Evolutionary conservation across 495 filamentous ascomycete genomes (phyloP).

Genomic region (Aspergillus sparsus): DNA sequence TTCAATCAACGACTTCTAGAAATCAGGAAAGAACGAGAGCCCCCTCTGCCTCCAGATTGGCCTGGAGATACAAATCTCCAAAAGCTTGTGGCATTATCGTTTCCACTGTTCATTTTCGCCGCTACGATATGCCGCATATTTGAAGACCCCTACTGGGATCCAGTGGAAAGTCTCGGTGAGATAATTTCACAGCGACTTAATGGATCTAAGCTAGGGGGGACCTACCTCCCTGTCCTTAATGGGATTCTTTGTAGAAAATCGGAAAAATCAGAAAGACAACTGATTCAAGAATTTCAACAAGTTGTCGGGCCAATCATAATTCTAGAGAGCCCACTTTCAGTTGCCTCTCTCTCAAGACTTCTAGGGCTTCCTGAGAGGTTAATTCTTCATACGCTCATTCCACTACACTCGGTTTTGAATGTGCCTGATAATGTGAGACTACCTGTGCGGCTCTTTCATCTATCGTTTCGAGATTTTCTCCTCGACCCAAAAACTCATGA

Average conservation of each 20-base stretch:
- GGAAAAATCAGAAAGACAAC: background rate
- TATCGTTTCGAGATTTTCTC: constrained; percentile 36
- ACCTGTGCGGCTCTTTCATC: constrained; percentile 23
- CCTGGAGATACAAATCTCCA: constrained; percentile 31
- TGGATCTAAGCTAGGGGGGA: constrained; percentile 24
- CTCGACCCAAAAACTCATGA: constrained; percentile 17
- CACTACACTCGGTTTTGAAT: constrained; percentile 28
- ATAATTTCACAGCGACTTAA: constrained; percentile 20
- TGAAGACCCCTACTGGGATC: constrained; percentile 17
- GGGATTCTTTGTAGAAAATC: background rate
- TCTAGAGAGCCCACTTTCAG: constrained; percentile 25
- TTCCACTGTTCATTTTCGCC: constrained; percentile 39
- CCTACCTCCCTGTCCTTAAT: constrained; percentile 24
- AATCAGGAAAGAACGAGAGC: constrained; percentile 19
- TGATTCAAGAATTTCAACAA: constrained; percentile 19
- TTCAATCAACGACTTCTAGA: constrained; percentile 23
- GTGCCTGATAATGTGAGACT: constrained; percentile 24
- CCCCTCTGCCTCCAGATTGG: constrained; percentile 39
- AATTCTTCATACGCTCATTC: constrained; percentile 12
- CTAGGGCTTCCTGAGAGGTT: background rate
- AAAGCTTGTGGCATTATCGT: constrained; percentile 19
- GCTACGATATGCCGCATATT: constrained; percentile 36
- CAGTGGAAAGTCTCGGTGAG: constrained; percentile 14
- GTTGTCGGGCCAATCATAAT: constrained; percentile 29
- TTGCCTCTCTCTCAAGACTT: constrained; percentile 21